Base-by-base conservation (phyloP, 1,284 basidiomycete species). In the Malassezia brasiliensis region DNA sequence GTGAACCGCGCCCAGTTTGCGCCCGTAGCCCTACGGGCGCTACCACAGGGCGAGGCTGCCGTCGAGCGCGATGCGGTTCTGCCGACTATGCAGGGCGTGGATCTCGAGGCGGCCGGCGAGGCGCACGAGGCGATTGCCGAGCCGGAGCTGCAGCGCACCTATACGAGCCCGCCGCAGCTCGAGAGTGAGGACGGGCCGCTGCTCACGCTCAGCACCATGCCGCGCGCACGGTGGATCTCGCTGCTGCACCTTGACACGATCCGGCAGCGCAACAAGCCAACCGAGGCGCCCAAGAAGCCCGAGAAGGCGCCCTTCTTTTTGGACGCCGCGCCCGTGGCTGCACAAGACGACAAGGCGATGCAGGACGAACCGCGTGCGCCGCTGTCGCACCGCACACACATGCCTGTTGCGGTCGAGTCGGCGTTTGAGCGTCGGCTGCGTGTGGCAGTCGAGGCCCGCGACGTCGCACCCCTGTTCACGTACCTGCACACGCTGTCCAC, bases 281-380 rank as follows among this genome's bases (percentile, higher is more conserved):
- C 87, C 76, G 90, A 96, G 64, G 82, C 90, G 0, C 90, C 90
- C 3, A 96, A 96, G 77, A 87, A 85, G 36, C 89, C 90, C 3
- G 90, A 96, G 77, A 82, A 87, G 59, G 93, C 90, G 1, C 94
- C 94, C 0, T 99, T 99, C 80, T 99, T 98, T 80, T 78, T 99
- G 15, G 50, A 57, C 20, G 47, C 49, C 7, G 38, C 28, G 5
- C 8, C 31, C 5, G 17, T 19, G 3, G n/a, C n/a, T 2, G 12
- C 37, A 28, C 40, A 5, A 19, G 32, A 9, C 4, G 12, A 28
- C 22, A 25, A 15, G 9, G 37, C 44, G 15, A 11, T 11, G 8
- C 40, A 12, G 40, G 17, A 15, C 17, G 40, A 42, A n/a, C 17
- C 12, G 7, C 12, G 17, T 3, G 49, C n/a, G 44, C 35, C 44